These are phyloP conservation scores for Phytophthora europaea DNA, from an alignment of 352 stramenopile genomes.

Conservation along the genomic window DNA sequence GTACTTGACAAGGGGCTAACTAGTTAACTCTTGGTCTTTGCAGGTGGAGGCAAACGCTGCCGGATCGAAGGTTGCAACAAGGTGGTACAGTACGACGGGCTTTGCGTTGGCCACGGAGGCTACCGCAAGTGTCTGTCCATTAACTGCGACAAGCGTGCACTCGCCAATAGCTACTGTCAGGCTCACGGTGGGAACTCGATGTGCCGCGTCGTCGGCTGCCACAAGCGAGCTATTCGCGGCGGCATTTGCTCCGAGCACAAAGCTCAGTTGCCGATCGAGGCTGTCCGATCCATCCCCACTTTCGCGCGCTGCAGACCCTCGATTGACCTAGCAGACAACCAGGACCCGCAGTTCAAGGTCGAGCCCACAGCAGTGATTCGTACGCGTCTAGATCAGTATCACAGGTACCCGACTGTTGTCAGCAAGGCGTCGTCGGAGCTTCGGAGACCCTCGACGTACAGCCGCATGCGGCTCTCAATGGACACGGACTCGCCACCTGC, in stretches of 20 bases:
- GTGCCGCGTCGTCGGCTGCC: slow-evolving; percentile 40
- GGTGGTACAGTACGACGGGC: slow-evolving; percentile 70
- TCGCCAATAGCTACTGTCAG: slow-evolving; percentile 60
- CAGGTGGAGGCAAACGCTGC: slow-evolving; percentile 63
- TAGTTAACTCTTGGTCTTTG: slow-evolving; percentile 4
- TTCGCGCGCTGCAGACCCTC: slow-evolving; percentile 24
- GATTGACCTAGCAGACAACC: slow-evolving; percentile 8
- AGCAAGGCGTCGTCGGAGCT: slow-evolving; percentile 15
- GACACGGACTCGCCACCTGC: neutral
- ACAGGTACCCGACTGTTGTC: neutral
- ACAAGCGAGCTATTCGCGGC: slow-evolving; percentile 49
- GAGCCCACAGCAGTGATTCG: slow-evolving; percentile 14
- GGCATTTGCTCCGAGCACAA: slow-evolving; percentile 53
- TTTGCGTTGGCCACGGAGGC: slow-evolving; percentile 65
- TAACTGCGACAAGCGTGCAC: slow-evolving; percentile 55
- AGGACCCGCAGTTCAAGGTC: slow-evolving; percentile 22
- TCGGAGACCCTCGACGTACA: slow-evolving; percentile 2
- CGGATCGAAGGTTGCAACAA: slow-evolving; percentile 65
- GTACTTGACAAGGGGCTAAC: slow-evolving; percentile 5
- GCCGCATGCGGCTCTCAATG: neutral
- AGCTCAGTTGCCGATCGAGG: neutral
- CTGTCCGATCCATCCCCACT: neutral
- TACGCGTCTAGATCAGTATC: slow-evolving; percentile 5
- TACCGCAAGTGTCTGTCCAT: slow-evolving; percentile 62
- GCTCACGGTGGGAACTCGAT: slow-evolving; percentile 56